These are phyloP conservation scores for Dictyostelium intermedium DNA, from an alignment of 78 protist species.

Conservation along the genomic window DNA sequence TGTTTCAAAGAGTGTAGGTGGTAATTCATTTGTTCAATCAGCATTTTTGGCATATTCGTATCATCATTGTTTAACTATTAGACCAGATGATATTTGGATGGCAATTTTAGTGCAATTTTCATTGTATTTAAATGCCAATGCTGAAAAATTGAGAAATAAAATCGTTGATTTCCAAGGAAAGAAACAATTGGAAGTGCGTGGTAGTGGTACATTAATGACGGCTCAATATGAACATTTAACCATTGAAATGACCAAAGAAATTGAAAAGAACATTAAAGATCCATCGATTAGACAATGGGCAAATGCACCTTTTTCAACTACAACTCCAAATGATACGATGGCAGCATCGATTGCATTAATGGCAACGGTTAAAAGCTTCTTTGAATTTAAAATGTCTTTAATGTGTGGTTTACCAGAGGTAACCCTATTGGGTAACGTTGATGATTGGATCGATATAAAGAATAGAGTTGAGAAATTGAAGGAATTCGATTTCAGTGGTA, in stretches of 20 bases:
- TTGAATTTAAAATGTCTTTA: constrained; percentile 29
- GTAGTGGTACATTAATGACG: constrained; percentile 18
- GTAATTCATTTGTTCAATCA: constrained; percentile 24
- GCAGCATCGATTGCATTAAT: constrained; percentile 32
- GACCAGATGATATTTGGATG: constrained; percentile 66
- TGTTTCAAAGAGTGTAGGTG: neutral
- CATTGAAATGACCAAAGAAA: constrained; percentile 10
- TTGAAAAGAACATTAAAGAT: constrained; percentile 76
- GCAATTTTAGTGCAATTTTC: constrained; percentile 37
- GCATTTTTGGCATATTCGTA: constrained; percentile 3
- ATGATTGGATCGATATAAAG: constrained; percentile 40
- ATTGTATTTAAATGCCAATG: constrained; percentile 37
- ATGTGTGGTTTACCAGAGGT: constrained; percentile 76
- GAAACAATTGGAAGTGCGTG: constrained; percentile 15
- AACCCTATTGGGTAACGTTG: constrained; percentile 36
- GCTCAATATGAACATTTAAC: constrained; percentile 27
- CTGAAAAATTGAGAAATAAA: constrained; percentile 59
- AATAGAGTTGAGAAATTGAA: neutral
- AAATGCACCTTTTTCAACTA: constrained; percentile 25
- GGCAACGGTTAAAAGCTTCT: constrained; percentile 57
- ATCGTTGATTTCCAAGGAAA: constrained; percentile 71
- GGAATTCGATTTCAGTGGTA: constrained; percentile 28
- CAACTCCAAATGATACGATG: constrained; percentile 65
- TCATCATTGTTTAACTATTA: constrained; percentile 14
- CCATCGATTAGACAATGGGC: constrained; percentile 65